Evolutionary conservation across 2,329 filamentous ascomycete species (phyloP).

Genomic region (Cordyceps fumosorosea): DNA sequence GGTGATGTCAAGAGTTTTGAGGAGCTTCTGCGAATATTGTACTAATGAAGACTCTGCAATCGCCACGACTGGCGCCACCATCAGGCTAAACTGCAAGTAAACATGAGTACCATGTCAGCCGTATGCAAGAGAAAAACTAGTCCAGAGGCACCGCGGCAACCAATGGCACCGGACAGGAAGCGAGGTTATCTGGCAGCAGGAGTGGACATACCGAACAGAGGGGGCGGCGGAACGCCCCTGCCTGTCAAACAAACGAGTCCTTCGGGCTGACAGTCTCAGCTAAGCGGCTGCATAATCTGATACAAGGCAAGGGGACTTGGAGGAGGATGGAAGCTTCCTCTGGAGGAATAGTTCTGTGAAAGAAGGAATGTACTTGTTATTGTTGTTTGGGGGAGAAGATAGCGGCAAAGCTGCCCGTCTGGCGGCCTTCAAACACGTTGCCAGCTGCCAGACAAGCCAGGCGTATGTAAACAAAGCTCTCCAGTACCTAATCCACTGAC

Average conservation of each 20-base stretch:
- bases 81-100: not conserved
- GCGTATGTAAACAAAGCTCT: not conserved
- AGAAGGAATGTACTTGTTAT: not conserved
- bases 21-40: not conserved
- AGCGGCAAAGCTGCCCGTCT: not conserved
- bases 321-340: not conserved
- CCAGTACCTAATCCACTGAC: not conserved
- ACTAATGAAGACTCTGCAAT: not conserved
- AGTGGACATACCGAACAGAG: constrained; percentile 2
- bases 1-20: not conserved
- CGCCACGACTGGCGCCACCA: not conserved
- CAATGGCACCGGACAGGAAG: not conserved
- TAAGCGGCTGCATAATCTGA: not conserved
- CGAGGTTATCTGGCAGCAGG: not conserved
- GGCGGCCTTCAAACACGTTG: not conserved
- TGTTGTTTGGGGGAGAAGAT: not conserved
- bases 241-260: not conserved
- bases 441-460: not conserved
- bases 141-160: not conserved
- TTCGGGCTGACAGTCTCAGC: not conserved
- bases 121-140: not conserved
- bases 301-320: not conserved
- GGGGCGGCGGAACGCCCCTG: not conserved
- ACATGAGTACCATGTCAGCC: not conserved
- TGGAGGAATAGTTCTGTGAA: not conserved